Evolutionary conservation across 768 basidiomycete species (phyloP).

Genomic region (Rhizopogon rudus): DNA sequence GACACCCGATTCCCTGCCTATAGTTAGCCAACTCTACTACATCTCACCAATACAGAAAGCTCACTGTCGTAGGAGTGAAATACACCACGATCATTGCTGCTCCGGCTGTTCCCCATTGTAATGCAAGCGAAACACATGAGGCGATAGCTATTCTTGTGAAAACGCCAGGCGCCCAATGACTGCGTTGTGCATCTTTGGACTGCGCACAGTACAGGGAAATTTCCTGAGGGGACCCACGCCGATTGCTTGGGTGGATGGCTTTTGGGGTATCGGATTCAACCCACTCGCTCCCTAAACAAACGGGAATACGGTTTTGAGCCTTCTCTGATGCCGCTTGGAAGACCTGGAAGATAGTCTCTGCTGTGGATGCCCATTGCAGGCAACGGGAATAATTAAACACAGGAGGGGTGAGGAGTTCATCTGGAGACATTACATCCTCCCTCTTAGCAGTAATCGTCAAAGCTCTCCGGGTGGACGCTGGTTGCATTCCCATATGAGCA

Average conservation of each 20-base stretch:
- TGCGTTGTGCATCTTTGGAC: background rate
- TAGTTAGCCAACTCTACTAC: background rate
- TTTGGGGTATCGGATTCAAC: background rate
- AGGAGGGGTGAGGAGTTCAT: background rate
- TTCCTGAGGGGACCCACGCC: background rate
- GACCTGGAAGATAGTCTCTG: background rate
- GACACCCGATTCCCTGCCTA: conserved; percentile 13
- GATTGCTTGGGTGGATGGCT: too few relatives aligned
- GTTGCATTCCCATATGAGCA: background rate
- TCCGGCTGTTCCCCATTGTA: conserved; percentile 21
- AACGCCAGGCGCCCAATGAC: conserved; percentile 11
- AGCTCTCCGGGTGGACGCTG: background rate
- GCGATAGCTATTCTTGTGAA: conserved; percentile 16
- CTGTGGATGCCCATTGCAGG: background rate
- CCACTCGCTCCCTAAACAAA: conserved; percentile 1
- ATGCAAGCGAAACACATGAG: conserved; percentile 9
- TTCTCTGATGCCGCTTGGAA: conserved; percentile 5
- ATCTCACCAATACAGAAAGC: background rate
- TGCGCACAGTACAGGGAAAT: background rate
- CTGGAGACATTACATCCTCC: background rate
- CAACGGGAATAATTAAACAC: background rate
- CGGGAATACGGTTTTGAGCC: conserved; percentile 4
- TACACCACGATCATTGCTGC: conserved; percentile 16
- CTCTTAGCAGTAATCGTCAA: background rate
- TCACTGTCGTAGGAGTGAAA: conserved; percentile 17